Evolutionary conservation across 2,329 filamentous ascomycete species (phyloP).

Genomic region (Coniosporium tulheliwenetii): DNA sequence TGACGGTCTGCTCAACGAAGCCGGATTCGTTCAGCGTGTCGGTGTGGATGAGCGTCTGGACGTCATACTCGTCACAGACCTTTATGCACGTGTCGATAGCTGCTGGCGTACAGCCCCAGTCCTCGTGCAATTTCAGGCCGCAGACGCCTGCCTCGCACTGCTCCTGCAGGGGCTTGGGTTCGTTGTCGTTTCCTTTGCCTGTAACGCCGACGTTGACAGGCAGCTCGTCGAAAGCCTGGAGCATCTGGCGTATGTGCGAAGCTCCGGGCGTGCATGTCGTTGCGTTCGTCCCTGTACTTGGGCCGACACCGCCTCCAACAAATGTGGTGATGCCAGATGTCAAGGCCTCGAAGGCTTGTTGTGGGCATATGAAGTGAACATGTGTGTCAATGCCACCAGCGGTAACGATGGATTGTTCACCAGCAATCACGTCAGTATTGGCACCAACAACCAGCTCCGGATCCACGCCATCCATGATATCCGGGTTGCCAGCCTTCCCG

Average conservation of each 20-base stretch:
- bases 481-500: slow-evolving; percentile 92
- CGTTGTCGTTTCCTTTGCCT: slow-evolving; percentile 82
- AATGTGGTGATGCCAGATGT: slow-evolving; percentile 80
- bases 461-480: slow-evolving; percentile 82
- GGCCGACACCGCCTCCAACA: slow-evolving; percentile 80
- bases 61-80: slow-evolving; percentile 80
- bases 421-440: slow-evolving; percentile 83
- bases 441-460: slow-evolving; percentile 67
- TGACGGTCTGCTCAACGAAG: slow-evolving; percentile 86
- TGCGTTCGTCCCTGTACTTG: slow-evolving; percentile 80
- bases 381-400: slow-evolving; percentile 82
- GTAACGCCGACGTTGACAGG: slow-evolving; percentile 86
- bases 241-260: slow-evolving; percentile 73
- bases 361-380: slow-evolving; percentile 89
- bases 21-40: slow-evolving; percentile 94
- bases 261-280: slow-evolving; percentile 87
- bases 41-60: slow-evolving; percentile 89
- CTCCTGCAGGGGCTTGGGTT: slow-evolving; percentile 53
- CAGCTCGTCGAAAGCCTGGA: slow-evolving; percentile 67
- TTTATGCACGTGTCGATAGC: slow-evolving; percentile 75
- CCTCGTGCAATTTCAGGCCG: slow-evolving; percentile 87
- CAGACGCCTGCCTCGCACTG: slow-evolving; percentile 73
- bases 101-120: slow-evolving; percentile 84
- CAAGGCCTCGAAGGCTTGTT: slow-evolving; percentile 73
- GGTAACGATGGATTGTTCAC: slow-evolving; percentile 79